phyloP scores from a whole-genome alignment of 495 filamentous ascomycete species.

The Hypoxylon intermedium region DNA sequence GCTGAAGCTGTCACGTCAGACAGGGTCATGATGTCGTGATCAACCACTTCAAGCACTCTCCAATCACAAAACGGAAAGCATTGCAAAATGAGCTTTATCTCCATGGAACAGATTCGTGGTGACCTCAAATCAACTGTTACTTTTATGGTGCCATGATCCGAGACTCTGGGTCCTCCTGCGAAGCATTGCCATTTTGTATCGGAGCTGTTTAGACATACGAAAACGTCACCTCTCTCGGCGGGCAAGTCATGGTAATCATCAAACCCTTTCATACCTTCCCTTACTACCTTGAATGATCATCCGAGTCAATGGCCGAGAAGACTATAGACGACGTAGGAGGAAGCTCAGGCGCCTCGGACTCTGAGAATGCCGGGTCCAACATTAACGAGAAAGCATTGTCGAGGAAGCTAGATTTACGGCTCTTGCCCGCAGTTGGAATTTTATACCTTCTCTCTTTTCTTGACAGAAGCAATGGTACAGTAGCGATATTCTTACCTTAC shows the following conservation, averaged over 20 bases:
- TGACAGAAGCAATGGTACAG: conserved; percentile 73
- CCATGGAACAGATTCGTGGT: conserved; percentile 5
- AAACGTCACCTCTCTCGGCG: neutral
- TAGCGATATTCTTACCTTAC: neutral
- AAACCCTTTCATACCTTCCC: neutral
- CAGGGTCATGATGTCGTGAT: conserved; percentile 36
- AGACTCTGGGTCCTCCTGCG: neutral
- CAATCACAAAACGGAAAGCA: conserved; percentile 21
- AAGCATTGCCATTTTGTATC: neutral
- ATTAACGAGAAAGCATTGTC: conserved; percentile 69
- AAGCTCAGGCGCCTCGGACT: conserved; percentile 34
- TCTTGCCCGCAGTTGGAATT: conserved; percentile 71
- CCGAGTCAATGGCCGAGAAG: conserved; percentile 25
- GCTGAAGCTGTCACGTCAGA: conserved; percentile 33
- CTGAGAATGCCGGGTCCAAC: conserved; percentile 30
- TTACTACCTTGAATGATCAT: neutral
- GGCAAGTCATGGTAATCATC: neutral
- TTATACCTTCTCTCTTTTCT: conserved; percentile 78
- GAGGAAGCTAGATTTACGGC: conserved; percentile 67
- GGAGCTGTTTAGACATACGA: neutral
- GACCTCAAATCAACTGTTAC: conserved; percentile 24
- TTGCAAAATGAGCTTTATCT: conserved; percentile 20
- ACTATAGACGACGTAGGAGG: conserved; percentile 9
- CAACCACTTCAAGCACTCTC: conserved; percentile 7
- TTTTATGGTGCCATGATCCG: conserved; percentile 31